These are phyloP conservation scores for Penicillium sp. DNA, from an alignment of 2,329 filamentous ascomycete species.

Conservation along the genomic window DNA sequence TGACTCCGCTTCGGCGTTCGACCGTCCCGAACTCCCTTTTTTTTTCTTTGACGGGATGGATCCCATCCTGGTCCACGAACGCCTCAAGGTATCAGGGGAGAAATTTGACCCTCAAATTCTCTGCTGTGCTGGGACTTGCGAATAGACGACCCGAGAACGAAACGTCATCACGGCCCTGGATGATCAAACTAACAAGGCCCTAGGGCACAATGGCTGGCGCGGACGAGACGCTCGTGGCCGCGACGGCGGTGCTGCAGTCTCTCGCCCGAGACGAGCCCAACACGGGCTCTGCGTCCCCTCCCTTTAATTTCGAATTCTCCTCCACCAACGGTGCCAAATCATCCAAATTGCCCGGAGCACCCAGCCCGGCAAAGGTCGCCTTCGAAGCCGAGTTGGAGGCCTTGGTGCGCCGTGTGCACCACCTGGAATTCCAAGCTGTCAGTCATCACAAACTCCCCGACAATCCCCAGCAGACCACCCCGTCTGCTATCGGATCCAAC, in stretches of 20 bases:
- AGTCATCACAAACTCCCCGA: constrained; percentile 64
- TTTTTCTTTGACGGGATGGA: not conserved
- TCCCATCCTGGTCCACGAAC: not conserved
- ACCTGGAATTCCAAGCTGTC: constrained; percentile 77
- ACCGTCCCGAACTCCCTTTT: constrained; percentile 13
- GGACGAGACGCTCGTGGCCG: constrained; percentile 54
- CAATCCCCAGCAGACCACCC: constrained; percentile 70
- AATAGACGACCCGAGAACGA: not conserved
- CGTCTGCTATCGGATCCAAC: constrained; percentile 66
- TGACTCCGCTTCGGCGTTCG: constrained; percentile 17
- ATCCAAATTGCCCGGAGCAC: constrained; percentile 75
- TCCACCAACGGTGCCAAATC: constrained; percentile 56
- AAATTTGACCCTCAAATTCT: not conserved
- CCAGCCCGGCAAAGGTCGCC: constrained; percentile 73
- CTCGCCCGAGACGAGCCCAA: constrained; percentile 48
- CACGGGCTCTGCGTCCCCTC: constrained; percentile 39
- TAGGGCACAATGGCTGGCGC: constrained; percentile 51
- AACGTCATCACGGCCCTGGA: not conserved
- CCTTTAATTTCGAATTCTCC: constrained; percentile 41
- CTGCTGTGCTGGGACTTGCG: not conserved
- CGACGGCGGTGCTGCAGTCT: constrained; percentile 50
- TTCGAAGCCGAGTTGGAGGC: constrained; percentile 83
- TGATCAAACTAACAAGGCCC: constrained; percentile 20
- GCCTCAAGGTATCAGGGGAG: not conserved
- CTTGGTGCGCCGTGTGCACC: constrained; percentile 75